Evolutionary conservation across 2,329 filamentous ascomycete species (phyloP).

Genomic region (Penicillium freii): DNA sequence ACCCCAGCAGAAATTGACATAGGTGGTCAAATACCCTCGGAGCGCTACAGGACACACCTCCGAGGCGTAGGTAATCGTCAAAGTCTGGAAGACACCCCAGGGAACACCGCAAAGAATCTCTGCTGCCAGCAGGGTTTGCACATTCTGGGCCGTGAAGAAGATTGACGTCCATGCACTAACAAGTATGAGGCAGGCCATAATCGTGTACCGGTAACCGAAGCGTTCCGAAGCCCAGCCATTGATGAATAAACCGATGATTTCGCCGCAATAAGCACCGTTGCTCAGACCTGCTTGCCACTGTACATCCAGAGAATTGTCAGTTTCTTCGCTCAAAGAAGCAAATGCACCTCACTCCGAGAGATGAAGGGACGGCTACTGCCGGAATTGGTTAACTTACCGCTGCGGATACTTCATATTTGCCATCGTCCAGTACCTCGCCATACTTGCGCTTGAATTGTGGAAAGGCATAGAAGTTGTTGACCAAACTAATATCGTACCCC

Average conservation of each 20-base stretch:
- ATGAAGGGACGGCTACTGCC: background rate
- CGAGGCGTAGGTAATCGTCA: conserved; percentile 49
- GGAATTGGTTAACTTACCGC: conserved; percentile 29
- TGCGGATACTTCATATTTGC: conserved; percentile 41
- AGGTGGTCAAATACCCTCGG: conserved; percentile 47
- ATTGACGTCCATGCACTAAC: conserved; percentile 51
- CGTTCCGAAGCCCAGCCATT: conserved; percentile 53
- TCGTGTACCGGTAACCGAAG: conserved; percentile 53
- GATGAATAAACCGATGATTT: conserved; percentile 53
- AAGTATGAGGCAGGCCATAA: conserved; percentile 48
- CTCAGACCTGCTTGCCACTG: conserved; percentile 49
- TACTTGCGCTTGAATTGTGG: conserved; percentile 44
- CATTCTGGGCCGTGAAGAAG: conserved; percentile 52
- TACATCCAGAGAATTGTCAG: conserved; percentile 17
- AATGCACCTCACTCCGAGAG: background rate
- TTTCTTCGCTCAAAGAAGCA: background rate
- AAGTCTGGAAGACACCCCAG: conserved; percentile 54
- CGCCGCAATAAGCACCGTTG: conserved; percentile 45
- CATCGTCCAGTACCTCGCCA: conserved; percentile 33
- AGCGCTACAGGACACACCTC: conserved; percentile 49
- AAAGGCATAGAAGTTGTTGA: conserved; percentile 72
- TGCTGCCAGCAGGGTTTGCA: conserved; percentile 49
- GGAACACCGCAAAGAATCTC: conserved; percentile 53
- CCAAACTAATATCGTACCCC: conserved; percentile 77
- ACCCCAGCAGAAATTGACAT: conserved; percentile 49